phyloP scores from a whole-genome alignment of 805 yeast genomes.

The Wickerhamomyces chambardii region DNA sequence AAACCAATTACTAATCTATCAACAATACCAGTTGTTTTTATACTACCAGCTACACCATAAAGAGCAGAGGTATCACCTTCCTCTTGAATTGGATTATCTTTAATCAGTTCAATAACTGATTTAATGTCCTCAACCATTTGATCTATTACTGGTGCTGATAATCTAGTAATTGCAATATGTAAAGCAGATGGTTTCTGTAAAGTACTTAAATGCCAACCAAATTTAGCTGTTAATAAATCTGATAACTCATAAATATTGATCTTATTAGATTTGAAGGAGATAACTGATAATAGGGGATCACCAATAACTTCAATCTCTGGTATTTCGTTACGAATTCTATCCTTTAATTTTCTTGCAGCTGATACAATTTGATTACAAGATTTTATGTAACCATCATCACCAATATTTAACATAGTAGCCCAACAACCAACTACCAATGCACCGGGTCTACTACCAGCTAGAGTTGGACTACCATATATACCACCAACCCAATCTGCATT shows the following conservation, averaged over 20 bases:
- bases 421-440: slow-evolving; percentile 97
- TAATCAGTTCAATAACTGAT: slow-evolving; percentile 14
- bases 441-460: slow-evolving; percentile 97
- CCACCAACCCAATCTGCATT: slow-evolving; percentile 91
- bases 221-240: slow-evolving; percentile 50
- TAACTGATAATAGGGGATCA: slow-evolving; percentile 77
- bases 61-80: slow-evolving; percentile 74
- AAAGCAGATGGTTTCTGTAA: slow-evolving; percentile 87
- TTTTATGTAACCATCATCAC: slow-evolving; percentile 71
- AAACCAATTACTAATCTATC: slow-evolving; percentile 73
- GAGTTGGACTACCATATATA: slow-evolving; percentile 89
- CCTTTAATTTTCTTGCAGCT: slow-evolving; percentile 52
- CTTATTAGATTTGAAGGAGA: slow-evolving; percentile 59
- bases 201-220: slow-evolving; percentile 86
- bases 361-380: slow-evolving; percentile 59
- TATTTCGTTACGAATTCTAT: slow-evolving; percentile 33
- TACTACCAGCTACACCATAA: slow-evolving; percentile 94
- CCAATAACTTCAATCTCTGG: slow-evolving; percentile 68
- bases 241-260: slow-evolving; percentile 70
- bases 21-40: slow-evolving; percentile 76
- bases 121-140: slow-evolving; percentile 42
- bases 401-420: slow-evolving; percentile 83
- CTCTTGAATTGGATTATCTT: slow-evolving; percentile 14
- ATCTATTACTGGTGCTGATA: slow-evolving; percentile 54
- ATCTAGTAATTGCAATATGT: slow-evolving; percentile 80